Percentiles rank a stretch among this genome's conserved stretches.
These are phyloP conservation scores for Aspergillus amoenus DNA, from an alignment of 2,329 filamentous ascomycete species.

Conservation along the genomic window DNA sequence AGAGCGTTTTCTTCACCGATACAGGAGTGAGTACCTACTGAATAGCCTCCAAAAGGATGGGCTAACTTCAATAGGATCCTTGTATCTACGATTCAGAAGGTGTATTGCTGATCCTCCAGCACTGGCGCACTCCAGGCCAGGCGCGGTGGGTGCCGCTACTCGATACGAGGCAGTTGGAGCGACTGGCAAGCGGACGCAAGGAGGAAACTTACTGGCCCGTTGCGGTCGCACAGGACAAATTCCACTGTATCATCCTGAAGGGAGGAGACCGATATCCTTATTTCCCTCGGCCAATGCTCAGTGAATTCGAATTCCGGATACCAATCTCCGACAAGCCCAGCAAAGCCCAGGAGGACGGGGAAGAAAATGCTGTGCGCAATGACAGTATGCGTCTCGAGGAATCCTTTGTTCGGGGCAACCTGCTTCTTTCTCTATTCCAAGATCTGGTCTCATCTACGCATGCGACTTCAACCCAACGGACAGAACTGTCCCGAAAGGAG, in stretches of 20 bases:
- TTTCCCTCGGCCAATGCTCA: conserved; percentile 84
- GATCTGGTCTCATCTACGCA: conserved; percentile 71
- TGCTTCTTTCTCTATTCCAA: conserved; percentile 71
- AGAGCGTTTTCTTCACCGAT: conserved; percentile 88
- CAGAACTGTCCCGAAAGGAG: conserved; percentile 68
- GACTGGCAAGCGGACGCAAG: conserved; percentile 80
- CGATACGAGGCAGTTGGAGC: conserved; percentile 80
- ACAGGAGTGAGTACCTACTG: conserved; percentile 63
- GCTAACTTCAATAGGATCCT: conserved; percentile 63
- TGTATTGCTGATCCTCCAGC: conserved; percentile 79
- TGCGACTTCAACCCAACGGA: conserved; percentile 63
- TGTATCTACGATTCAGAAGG: conserved; percentile 95
- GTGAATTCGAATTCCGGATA: conserved; percentile 88
- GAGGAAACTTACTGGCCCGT: conserved; percentile 93
- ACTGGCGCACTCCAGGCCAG: conserved; percentile 84
- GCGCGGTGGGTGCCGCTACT: conserved; percentile 90
- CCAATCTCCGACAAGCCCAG: conserved; percentile 64
- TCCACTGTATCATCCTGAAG: conserved; percentile 99
- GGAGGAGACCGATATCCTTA: conserved; percentile 90
- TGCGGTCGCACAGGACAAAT: conserved; percentile 84
- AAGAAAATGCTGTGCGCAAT: conserved; percentile 38
- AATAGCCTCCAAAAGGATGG: conserved; percentile 8
- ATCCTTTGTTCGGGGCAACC: conserved; percentile 70
- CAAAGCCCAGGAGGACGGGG: conserved; percentile 34
- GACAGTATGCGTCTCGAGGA: conserved; percentile 66